These are phyloP conservation scores for Candida dajiaensis DNA, from an alignment of 805 yeast species.

Conservation along the genomic window DNA sequence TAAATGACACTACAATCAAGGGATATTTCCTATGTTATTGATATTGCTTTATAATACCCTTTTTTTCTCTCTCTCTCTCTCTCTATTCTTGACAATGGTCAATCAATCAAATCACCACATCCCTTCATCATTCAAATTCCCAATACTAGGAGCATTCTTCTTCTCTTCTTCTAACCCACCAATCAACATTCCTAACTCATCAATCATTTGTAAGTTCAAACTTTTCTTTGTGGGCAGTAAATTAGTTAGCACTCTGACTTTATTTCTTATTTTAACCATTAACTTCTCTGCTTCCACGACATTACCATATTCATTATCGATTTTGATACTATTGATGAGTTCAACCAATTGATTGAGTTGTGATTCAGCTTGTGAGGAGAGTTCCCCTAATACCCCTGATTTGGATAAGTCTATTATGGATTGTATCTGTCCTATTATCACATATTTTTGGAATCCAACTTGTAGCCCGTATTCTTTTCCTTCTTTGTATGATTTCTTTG, in stretches of 20 bases:
- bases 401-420: constrained; percentile 44
- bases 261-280: constrained; percentile 53
- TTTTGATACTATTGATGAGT: constrained; percentile 28
- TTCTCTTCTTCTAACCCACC: constrained; percentile 16
- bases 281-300: constrained; percentile 51
- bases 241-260: constrained; percentile 46
- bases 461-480: constrained; percentile 85
- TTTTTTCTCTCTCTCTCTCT: no score
- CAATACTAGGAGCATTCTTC: constrained; percentile 12
- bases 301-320: constrained; percentile 45
- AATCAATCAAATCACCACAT: constrained; percentile 26
- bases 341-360: constrained; percentile 25
- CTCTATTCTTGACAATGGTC: no score
- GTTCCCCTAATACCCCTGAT: constrained; percentile 1
- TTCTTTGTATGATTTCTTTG: constrained; percentile 54
- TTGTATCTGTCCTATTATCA: constrained; percentile 63
- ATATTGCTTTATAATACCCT: no score
- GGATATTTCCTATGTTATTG: no score
- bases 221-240: constrained; percentile 20
- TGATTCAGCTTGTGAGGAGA: constrained; percentile 18
- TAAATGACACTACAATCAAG: no score
- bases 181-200: constrained; percentile 7
- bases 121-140: constrained; percentile 21
- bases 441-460: constrained; percentile 65
- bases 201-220: constrained; percentile 12